A percentile compares a stretch with the other conserved stretches of the same genome.
Conservation (phyloP, 192 early-diverging fungal species). For the Dissophora ornata region DNA sequence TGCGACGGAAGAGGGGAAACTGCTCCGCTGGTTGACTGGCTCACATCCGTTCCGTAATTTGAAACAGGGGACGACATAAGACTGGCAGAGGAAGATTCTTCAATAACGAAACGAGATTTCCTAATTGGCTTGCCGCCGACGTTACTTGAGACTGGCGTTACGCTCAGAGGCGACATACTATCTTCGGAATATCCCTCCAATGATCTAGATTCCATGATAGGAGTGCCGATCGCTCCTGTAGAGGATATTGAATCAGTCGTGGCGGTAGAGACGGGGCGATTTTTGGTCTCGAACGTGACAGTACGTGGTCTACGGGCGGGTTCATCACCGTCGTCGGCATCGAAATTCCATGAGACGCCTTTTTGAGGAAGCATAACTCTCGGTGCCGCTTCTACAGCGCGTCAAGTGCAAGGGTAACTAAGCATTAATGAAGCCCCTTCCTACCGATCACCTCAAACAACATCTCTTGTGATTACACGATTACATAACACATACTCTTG, state of each 20-base stretch:
- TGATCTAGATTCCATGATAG: slow-evolving; percentile 5
- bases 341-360: slow-evolving; percentile 80
- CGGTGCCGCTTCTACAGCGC: slow-evolving; percentile 53
- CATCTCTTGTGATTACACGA: too few species aligned
- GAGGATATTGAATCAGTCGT: slow-evolving; percentile 31
- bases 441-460: too few species aligned
- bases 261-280: slow-evolving; percentile 12
- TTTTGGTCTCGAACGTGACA: slow-evolving; percentile 27
- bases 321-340: slow-evolving; percentile 41
- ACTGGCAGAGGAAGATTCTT: slow-evolving; percentile 19
- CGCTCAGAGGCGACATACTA: slow-evolving; percentile 1
- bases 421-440: too few species aligned
- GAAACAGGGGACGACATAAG: slow-evolving; percentile 19
- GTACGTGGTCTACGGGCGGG: slow-evolving; percentile 28
- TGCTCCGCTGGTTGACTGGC: slow-evolving; percentile 12
- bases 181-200: slow-evolving; percentile 14
- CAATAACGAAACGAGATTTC: slow-evolving; percentile 60
- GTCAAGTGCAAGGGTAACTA: not conserved
- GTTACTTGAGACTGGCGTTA: slow-evolving; percentile 8
- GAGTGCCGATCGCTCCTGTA: not conserved
- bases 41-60: slow-evolving; percentile 17
- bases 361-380: slow-evolving; percentile 56
- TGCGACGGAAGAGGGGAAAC: slow-evolving; percentile 5
- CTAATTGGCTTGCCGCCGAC: slow-evolving; percentile 36
- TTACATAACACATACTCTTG: slow-evolving; percentile 52